Evolutionary conservation across 2,329 filamentous ascomycete species (phyloP), one percentile per base, ranked within the genome.

Genomic region (Epichloe aotearoae): DNA sequence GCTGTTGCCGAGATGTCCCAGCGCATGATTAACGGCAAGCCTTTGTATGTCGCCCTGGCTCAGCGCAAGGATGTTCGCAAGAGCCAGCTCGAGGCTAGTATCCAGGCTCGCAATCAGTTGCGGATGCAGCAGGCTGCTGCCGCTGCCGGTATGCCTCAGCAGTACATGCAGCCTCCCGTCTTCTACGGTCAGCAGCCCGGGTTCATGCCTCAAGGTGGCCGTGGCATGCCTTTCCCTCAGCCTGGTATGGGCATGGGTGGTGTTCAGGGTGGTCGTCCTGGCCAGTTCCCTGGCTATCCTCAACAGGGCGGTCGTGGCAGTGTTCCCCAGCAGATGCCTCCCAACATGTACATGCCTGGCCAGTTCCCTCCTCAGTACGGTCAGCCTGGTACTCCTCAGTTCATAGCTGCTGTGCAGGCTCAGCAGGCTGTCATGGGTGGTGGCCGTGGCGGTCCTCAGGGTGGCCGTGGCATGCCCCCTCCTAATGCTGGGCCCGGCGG

Each of bases 21-120:
- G 79, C 89, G 93, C 71, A 98, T 98, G 93, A 79, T 97, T 60
- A 86, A 90, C 69, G 81, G 80, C 74, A 98, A 98, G 83, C 93
- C 93, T 52, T 79, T 98, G 54, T 98, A 98, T 67, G 93, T 98
- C 63, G 93, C 93, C 62, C 82, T 98, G 58, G 93, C 93, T 57
- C 93, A 98, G 79, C 91, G 93, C 74, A 98, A 98, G 83, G 93
- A 98, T 73, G 91, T 98, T 64, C 90, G 93, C 73, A 95, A 96
- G 82, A 95, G 83, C 76, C 93, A 97, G 78, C 88, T 98, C 61
- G 93, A 98, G 78, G 91, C 91, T 63, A 96, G 88, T 73, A 98
- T 98, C 71, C 93, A 97, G 76, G 91, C 93, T 70, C 89, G 93
- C 71, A 97, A 97, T 79, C 91, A 95, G 71, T 83, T 96, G 66